Evolutionary conservation across 352 stramenopile species (phyloP).

Genomic region (Pythium scleroteichum): DNA sequence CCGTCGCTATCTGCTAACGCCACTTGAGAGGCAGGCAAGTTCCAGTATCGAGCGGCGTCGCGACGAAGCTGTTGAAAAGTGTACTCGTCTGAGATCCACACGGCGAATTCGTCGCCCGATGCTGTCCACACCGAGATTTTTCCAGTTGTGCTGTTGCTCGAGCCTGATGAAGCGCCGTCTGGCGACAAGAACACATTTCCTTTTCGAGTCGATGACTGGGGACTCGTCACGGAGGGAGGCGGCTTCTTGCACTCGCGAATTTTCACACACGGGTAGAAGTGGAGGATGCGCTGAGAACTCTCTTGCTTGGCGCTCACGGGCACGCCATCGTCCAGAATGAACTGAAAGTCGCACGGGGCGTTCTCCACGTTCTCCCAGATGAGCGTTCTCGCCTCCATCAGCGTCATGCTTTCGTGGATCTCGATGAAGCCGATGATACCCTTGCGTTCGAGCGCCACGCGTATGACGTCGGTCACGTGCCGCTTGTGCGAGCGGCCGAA

Average conservation of each 20-base stretch:
- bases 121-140: constrained; percentile 55
- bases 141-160: constrained; percentile 25
- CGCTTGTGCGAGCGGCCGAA: constrained; percentile 48
- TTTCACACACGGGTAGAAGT: constrained; percentile 71
- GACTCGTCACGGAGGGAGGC: no score
- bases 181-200: neutral
- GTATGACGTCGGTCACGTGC: constrained; percentile 56
- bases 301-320: constrained; percentile 67
- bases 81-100: constrained; percentile 70
- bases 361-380: constrained; percentile 77
- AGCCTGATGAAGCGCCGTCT: neutral
- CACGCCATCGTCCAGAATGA: constrained; percentile 62
- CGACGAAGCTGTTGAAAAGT: constrained; percentile 75
- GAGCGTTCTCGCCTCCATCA: constrained; percentile 54
- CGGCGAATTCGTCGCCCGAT: constrained; percentile 59
- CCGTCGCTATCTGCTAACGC: constrained; percentile 57
- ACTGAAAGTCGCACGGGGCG: constrained; percentile 64
- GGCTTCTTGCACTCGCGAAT: constrained; percentile 49
- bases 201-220: neutral
- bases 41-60: constrained; percentile 74
- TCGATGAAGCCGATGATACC: constrained; percentile 80
- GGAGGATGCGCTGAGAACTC: constrained; percentile 50
- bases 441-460: constrained; percentile 57
- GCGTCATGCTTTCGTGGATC: constrained; percentile 60
- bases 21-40: constrained; percentile 43